These are phyloP conservation scores for Botrytis aclada DNA, from an alignment of 2,329 filamentous ascomycete genomes.

Conservation along the genomic window DNA sequence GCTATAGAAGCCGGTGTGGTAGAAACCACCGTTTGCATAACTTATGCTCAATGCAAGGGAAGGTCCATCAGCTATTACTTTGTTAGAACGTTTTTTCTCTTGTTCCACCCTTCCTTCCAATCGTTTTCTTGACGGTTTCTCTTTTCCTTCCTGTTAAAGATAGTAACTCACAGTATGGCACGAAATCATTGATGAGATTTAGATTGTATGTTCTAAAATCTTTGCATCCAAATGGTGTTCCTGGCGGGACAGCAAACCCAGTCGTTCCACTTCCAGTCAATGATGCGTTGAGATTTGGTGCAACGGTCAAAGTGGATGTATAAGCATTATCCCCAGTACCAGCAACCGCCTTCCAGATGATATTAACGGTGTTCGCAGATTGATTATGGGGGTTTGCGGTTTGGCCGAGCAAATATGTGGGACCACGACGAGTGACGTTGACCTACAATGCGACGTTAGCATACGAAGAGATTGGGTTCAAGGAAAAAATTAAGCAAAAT, in stretches of 20 bases:
- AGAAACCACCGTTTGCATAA: slow-evolving; percentile 64
- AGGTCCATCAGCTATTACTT: slow-evolving; percentile 44
- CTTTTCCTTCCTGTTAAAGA: background rate
- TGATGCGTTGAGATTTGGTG: slow-evolving; percentile 60
- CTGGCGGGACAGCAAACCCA: slow-evolving; percentile 56
- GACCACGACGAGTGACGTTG: slow-evolving; percentile 60
- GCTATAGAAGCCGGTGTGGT: slow-evolving; percentile 62
- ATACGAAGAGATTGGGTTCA: background rate
- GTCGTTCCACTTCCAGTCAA: slow-evolving; percentile 60
- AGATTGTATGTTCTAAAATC: slow-evolving; percentile 67
- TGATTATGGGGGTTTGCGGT: slow-evolving; percentile 30
- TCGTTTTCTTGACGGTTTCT: too few relatives aligned
- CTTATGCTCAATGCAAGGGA: slow-evolving; percentile 58
- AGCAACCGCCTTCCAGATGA: slow-evolving; percentile 57
- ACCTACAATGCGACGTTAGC: slow-evolving; percentile 48
- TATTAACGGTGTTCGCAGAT: slow-evolving; percentile 48
- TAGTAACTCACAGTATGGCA: slow-evolving; percentile 38
- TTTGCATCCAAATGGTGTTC: slow-evolving; percentile 60
- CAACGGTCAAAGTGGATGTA: slow-evolving; percentile 59
- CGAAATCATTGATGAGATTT: slow-evolving; percentile 60
- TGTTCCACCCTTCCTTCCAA: background rate
- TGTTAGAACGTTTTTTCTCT: background rate
- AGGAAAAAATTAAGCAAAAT: background rate
- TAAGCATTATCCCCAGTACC: slow-evolving; percentile 57
- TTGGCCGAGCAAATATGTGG: slow-evolving; percentile 60